A percentile compares a stretch with the other conserved stretches of the same genome.
Evolutionary conservation across 805 yeast species (phyloP).

Genomic region (Huiozyma naganishii): DNA sequence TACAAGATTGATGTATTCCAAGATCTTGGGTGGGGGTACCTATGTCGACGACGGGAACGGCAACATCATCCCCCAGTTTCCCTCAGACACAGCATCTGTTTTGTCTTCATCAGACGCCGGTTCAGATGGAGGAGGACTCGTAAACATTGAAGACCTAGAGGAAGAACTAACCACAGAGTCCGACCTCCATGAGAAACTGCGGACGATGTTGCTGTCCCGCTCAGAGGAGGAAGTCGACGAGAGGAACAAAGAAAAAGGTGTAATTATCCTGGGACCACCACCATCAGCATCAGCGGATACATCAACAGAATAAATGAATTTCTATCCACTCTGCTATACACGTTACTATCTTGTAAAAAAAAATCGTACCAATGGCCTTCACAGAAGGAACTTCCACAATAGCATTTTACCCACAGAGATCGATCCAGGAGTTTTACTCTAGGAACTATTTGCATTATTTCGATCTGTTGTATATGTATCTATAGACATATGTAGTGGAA

Average conservation of each 20-base stretch:
- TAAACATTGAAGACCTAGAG: conserved; percentile 14
- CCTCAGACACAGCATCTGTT: background rate
- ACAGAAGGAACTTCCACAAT: too few relatives aligned
- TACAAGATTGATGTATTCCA: conserved; percentile 25
- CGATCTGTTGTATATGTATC: too few relatives aligned
- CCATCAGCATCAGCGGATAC: background rate
- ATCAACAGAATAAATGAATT: background rate
- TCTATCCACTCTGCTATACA: too few relatives aligned
- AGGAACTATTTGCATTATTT: too few relatives aligned
- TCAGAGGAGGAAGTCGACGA: conserved; percentile 20
- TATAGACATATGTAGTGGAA: too few relatives aligned
- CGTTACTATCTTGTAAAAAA: too few relatives aligned
- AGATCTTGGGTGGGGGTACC: conserved; percentile 25
- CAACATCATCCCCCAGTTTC: conserved; percentile 14
- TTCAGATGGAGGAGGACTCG: conserved; percentile 8
- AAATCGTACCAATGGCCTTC: too few relatives aligned
- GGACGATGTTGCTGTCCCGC: conserved; percentile 18
- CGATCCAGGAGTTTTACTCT: too few relatives aligned
- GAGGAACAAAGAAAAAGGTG: conserved; percentile 24
- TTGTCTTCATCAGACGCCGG: background rate
- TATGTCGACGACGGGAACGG: conserved; percentile 20
- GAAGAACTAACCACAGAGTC: conserved; percentile 21
- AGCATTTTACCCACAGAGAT: too few relatives aligned
- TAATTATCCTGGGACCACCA: conserved; percentile 25
- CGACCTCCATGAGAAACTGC: conserved; percentile 22